Base-by-base conservation (phyloP, 2,329 filamentous ascomycete genomes). In the Neofusicoccum ribis region DNA sequence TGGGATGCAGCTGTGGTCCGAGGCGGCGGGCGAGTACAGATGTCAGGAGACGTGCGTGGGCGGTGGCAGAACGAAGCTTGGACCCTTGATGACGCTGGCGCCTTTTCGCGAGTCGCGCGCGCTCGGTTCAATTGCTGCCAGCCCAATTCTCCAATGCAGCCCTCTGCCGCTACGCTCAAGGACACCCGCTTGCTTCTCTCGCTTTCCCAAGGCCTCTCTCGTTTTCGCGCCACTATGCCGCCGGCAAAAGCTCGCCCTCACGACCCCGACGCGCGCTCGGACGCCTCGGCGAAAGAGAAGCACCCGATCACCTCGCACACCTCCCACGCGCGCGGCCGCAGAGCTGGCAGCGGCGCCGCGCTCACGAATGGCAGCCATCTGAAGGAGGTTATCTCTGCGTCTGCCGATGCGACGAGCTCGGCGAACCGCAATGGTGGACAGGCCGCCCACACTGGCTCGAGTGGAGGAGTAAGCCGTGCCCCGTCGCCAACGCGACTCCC, bases 281-380 rank as follows among this genome's bases (percentile, higher is more conserved):
- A 72, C 66, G 63, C 46, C 47, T 44, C 63, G 27, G 74, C 76
- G 60, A 78, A 80, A 71, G 80, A 82, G 70, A 79, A 80, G 72
- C 77, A 79, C 39, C 74, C 78, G 43, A 73, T 73, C 5, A 14
- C 49, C 15, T 27, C 75, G 76, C 77, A 80, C 65, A 71, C 72
- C 52, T 70, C 74, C 60, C 76, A 72, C 63, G 75, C 75, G 54
- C 79, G 79, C 65, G 78, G 73, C 23, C 75, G 76, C 65, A 73
- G 76, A 68, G 77, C 74, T 68, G 75, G 74, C 47, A 68, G 36
- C 12, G 69, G 34, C 64, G 68, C 43, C 67, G n/a, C 65, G 23
- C 46, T 67, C 37, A 66, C 72, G 37, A 77, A 77, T 63, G 76
- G 76, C 43, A 78, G 74, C 67, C 66, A 68, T 39, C 67, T 77